These are phyloP conservation scores for Volutella citrinella DNA, from an alignment of 2,329 filamentous ascomycete species.

Conservation along the genomic window DNA sequence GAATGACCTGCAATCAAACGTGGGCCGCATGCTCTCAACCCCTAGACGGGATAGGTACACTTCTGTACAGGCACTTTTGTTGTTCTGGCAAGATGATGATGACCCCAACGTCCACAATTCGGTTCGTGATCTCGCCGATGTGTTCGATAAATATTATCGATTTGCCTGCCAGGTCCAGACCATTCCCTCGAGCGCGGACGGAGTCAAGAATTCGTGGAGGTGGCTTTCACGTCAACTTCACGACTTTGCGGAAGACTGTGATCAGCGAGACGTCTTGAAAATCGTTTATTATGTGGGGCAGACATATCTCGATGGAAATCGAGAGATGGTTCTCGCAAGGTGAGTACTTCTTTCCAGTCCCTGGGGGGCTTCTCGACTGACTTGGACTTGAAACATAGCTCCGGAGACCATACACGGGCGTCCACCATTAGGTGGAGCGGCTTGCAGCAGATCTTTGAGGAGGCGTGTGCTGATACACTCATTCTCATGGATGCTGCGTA, in stretches of 20 bases:
- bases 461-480: constrained; percentile 52
- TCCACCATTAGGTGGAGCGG: constrained; percentile 53
- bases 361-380: neutral
- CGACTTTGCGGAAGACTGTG: constrained; percentile 50
- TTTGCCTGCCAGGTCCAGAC: constrained; percentile 46
- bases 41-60: constrained; percentile 52
- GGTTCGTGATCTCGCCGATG: constrained; percentile 46
- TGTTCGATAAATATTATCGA: constrained; percentile 51
- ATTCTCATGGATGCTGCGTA: constrained; percentile 59
- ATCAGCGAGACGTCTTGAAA: constrained; percentile 55
- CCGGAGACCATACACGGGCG: constrained; percentile 41
- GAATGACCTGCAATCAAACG: constrained; percentile 50
- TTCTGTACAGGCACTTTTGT: constrained; percentile 49
- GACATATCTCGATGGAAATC: constrained; percentile 51
- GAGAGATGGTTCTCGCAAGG: constrained; percentile 58
- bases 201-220: constrained; percentile 47
- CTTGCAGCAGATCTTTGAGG: constrained; percentile 55
- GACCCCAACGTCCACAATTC: constrained; percentile 36
- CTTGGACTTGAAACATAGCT: constrained; percentile 37
- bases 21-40: constrained; percentile 47
- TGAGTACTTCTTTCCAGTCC: constrained; percentile 21
- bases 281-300: constrained; percentile 58
- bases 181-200: constrained; percentile 48
- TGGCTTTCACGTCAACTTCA: constrained; percentile 52
- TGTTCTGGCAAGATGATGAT: constrained; percentile 54